These are phyloP conservation scores for Diacronema lutheri DNA, from an alignment of 78 protist genomes.

Conservation along the genomic window DNA sequence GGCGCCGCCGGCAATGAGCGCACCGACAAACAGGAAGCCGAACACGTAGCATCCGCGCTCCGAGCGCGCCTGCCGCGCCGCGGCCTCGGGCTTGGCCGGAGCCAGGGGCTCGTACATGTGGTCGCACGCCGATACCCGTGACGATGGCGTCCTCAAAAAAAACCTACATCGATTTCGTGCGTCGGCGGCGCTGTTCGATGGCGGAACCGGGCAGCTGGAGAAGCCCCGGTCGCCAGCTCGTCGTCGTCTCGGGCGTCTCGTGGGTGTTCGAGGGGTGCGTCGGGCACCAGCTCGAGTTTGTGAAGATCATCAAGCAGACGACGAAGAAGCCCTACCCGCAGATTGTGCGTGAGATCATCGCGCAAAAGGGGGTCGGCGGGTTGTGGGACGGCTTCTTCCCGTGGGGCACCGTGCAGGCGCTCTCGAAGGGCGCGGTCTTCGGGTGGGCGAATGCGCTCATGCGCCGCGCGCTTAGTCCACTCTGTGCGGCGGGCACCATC, in stretches of 20 bases:
- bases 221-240: background rate
- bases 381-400: background rate
- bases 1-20: too few relatives aligned
- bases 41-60: too few relatives aligned
- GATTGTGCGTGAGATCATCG: background rate
- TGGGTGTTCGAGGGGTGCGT: background rate
- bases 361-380: background rate
- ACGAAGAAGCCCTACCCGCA: background rate
- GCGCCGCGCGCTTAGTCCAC: background rate
- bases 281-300: background rate
- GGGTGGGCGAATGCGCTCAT: background rate
- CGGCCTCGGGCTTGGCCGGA: too few relatives aligned
- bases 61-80: too few relatives aligned
- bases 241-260: background rate
- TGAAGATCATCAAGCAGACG: constrained; percentile 1
- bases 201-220: too few relatives aligned
- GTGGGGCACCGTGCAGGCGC: background rate
- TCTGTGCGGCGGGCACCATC: background rate
- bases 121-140: too few relatives aligned
- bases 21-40: too few relatives aligned
- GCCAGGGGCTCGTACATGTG: too few relatives aligned
- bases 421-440: background rate
- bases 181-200: too few relatives aligned
- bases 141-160: too few relatives aligned
- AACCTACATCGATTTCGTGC: too few relatives aligned